phyloP scores from a whole-genome alignment of 192 early-diverging fungal genomes.

The Coemansia sp. region DNA sequence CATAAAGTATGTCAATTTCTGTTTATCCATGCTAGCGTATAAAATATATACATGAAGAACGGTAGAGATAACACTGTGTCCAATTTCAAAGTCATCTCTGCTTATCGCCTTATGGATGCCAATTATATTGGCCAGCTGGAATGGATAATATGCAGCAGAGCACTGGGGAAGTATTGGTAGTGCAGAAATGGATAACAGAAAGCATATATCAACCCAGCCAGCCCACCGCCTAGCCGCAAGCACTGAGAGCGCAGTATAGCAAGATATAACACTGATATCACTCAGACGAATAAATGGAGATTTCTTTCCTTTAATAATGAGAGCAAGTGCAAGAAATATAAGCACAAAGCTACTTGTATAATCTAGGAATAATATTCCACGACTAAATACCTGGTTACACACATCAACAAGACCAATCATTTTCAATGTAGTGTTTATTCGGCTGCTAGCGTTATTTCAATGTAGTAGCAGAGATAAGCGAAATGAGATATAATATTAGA shows the following conservation, averaged over 20 bases:
- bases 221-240: neutral
- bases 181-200: constrained; percentile 1
- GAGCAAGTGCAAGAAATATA: too few species aligned
- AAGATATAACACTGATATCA: neutral
- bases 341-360: too few species aligned
- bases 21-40: neutral
- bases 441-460: too few species aligned
- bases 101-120: constrained; percentile 15
- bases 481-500: too few species aligned
- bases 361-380: too few species aligned
- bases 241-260: neutral
- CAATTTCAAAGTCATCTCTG: neutral
- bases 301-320: neutral
- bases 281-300: neutral
- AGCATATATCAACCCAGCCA: neutral
- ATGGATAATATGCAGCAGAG: neutral
- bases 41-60: neutral
- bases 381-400: too few species aligned
- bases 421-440: too few species aligned
- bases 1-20: neutral
- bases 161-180: constrained; percentile 5
- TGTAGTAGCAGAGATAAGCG: too few species aligned
- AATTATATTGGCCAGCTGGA: constrained; percentile 13
- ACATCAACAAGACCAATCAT: too few species aligned
- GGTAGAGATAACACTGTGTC: neutral